Evolutionary conservation across 768 basidiomycete species (phyloP), one percentile per base, ranked within the genome.

Genomic region (Amanita thiersii): DNA sequence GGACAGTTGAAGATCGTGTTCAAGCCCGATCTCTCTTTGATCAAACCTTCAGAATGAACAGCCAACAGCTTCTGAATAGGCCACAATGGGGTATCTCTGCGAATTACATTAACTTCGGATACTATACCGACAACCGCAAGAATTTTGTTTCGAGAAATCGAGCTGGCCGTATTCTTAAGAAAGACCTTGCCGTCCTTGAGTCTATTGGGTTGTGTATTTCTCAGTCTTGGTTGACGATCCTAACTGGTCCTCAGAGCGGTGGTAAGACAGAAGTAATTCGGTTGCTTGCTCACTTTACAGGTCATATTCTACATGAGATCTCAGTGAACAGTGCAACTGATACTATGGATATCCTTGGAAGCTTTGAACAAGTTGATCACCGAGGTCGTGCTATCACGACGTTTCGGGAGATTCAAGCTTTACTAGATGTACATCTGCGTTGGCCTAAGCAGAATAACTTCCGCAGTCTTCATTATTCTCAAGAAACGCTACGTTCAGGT

Each of bases 301-400:
- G 96, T 18, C 72, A 76, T 38, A 33, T 58, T 17, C 70, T 97
- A 1, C 69, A 68, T 15, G 87, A 90, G 57, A 72, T 96, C 35
- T 68, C 78, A 12, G 67, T 97, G 54, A 93, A 86, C 57, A 81
- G 74, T 44, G 81, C 87, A 5, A 91, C 88, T 2, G 96, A 99
- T 57, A 87, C 92, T 1, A 81, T 82, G 58, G 96, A 99, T 60
- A 81, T 99, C 24, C 64, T 99, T 32, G 96, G 96, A 24, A 85
- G 87, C 57, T 98, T 97, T 54, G 96, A 99, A 61, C 94, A 98
- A 61, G 77, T 83, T 19, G 86, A 91, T 56, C 40, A 56, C 26
- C 61, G 59, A n/a, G 62, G 65, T 25, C 69, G 68, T 12, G 46
- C 66, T 21, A 40, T 61, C 7, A 52, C 54, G 12, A 43, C 72